Base-by-base conservation (phyloP, 257 asterid species). In the Penstemon barbatus region DNA sequence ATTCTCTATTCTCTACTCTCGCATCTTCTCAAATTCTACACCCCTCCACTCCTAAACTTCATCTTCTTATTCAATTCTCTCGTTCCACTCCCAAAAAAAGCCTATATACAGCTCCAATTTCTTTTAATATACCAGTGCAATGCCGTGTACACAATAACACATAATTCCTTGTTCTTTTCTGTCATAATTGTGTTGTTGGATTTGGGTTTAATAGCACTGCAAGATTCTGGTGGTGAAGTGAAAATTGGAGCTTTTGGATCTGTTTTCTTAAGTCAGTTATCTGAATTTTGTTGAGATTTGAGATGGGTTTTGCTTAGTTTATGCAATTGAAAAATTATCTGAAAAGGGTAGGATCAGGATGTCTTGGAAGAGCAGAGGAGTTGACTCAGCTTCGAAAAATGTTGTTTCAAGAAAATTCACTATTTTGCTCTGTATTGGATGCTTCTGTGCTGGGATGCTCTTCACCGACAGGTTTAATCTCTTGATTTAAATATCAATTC, bases 361-460 rank as follows among this genome's bases (percentile, higher is more conserved):
- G 97, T 85, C 92, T 77, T 86, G 90, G 97, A 92, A 88, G 84
- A 86, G 81, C 83, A 88, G 89, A 81, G 98, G 91, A 79, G 64
- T 68, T 10, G 97, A 88, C 65, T 81, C 90, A 44, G 59, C 78
- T 71, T 66, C 77, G 36, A 92, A 73, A 74, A 78, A 74, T 65
- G 78, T 66, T 45, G 52, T 90, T 53, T 75, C 96, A 5, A 85
- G 91, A 66, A 90, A 81, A 76, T 74, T 87, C 57, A 75, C 93
- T 7, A 19, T 88, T 68, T 78, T 85, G 59, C 91, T 92, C 10
- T 92, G 98, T 74, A 58, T 92, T 61, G 87, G 93, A 69, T 92
- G 96, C 80, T 89, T 92, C 77, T 92, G 89, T 68, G 86, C 77
- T 64, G 98, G 98, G 75, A 92, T 90, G 98, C 90, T 92, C 79